phyloP scores from a whole-genome alignment of 164 flowering plant genomes.

The Magnolia kwangsiensis region DNA sequence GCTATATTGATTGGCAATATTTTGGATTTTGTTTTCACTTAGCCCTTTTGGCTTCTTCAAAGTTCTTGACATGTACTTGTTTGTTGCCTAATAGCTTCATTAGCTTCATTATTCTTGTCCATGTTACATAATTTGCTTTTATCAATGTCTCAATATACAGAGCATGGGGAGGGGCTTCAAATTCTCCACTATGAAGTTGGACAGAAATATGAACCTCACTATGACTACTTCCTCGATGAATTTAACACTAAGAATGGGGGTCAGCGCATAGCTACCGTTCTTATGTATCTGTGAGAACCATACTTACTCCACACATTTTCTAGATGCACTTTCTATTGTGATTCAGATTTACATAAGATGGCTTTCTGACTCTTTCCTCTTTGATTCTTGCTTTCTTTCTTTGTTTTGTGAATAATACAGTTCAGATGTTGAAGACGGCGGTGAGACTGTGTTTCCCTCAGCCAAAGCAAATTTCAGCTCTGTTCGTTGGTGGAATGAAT shows the following conservation, averaged over 20 bases:
- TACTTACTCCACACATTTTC: neutral
- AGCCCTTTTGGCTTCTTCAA: neutral
- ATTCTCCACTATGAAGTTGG: conserved; percentile 92
- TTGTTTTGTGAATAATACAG: conserved; percentile 31
- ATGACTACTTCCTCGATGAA: conserved; percentile 82
- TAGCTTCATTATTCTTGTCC: neutral
- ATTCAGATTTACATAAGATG: neutral
- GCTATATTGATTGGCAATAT: neutral
- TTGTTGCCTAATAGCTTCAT: neutral
- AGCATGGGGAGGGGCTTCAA: conserved; percentile 97
- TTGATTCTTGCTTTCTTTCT: conserved; percentile 1
- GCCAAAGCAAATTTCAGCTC: conserved; percentile 71
- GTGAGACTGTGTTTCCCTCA: conserved; percentile 89
- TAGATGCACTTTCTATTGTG: neutral
- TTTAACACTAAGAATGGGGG: conserved; percentile 83
- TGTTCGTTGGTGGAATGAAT: conserved; percentile 74
- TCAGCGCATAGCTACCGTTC: conserved; percentile 83
- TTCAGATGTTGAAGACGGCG: conserved; percentile 98
- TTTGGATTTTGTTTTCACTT: neutral
- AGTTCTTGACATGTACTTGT: neutral
- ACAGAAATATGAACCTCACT: conserved; percentile 90
- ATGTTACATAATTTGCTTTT: neutral
- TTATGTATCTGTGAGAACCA: conserved; percentile 84
- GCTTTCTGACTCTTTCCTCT: neutral
- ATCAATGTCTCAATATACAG: conserved; percentile 34